Evolutionary conservation across 352 stramenopile species (phyloP), one percentile per base, ranked within the genome.

Genomic region (Pythium oligandrum): DNA sequence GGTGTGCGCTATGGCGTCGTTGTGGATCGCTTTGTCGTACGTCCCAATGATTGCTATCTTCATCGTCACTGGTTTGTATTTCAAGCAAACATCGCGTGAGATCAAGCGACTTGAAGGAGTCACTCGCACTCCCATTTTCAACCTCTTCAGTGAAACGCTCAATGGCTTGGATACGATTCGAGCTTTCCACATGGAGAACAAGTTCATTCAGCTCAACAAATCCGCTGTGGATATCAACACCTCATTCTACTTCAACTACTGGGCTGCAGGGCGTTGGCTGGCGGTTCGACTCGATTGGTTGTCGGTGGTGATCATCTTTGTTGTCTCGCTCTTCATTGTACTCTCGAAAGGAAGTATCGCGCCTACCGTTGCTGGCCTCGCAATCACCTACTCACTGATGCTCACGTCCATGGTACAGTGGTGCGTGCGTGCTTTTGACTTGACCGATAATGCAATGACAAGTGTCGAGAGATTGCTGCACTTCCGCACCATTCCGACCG

Each of bases 101-200:
- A 58, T 98, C 11, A 97, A 98, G 74, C 83, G 96, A 4, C 75
- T 98, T 12, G 96, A 99, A 57, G 86, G 85, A 7, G 68, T 98
- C 50, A 78, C 70, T 2, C 66, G 67, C 9, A 78, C 86, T 10
- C 96, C 96, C 2, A 86, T 99, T 39, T 98, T 97, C 70, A 82
- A 83, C 5, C 68, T 98, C 37, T 75, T 98, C 32, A 78, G 76
- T 4, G 94, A 99, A 69, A 97, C 80, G 4, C 66, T 99, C 4
- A 83, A 81, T 40, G 96, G 96, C 4, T 76, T 98, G 9, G 59
- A 83, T 3, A 98, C 88, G 0, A 98, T 99, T n/a, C 85, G 95
- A 39, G 71, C 81, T 44, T 78, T 77, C 62, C 63, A 69, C 26
- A 79, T 81, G 71, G 54, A 64, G 4, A 40, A 65, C 0, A 8